phyloP scores from a whole-genome alignment of 495 filamentous ascomycete species.

The Gamarada debralockiae region DNA sequence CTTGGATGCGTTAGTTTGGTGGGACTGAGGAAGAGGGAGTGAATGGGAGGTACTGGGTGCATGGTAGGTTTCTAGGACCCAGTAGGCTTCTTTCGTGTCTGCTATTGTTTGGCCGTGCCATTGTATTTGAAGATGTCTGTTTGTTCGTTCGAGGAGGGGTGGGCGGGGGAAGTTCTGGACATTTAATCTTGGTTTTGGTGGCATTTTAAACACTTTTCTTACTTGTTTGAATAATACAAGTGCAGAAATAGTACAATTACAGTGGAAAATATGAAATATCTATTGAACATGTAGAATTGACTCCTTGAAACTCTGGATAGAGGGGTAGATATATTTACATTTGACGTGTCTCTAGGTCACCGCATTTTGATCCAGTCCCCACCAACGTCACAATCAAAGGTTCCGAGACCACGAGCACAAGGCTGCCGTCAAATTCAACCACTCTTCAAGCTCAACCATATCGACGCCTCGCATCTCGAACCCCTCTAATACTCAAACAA shows the following conservation, averaged over 20 bases:
- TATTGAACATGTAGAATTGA: not conserved
- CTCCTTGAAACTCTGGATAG: not conserved
- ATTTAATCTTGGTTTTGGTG: constrained; percentile 45
- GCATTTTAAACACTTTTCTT: constrained; percentile 22
- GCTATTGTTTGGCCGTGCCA: constrained; percentile 48
- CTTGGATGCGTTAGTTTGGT: constrained; percentile 21
- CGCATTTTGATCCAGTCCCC: not conserved
- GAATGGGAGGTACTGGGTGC: constrained; percentile 40
- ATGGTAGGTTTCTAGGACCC: constrained; percentile 58
- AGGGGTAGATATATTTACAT: not conserved
- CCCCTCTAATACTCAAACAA: not conserved
- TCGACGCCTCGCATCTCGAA: not conserved
- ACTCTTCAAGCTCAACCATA: not conserved
- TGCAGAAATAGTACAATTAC: not conserved
- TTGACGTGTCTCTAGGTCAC: not conserved
- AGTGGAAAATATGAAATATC: not conserved
- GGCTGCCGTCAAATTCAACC: not conserved
- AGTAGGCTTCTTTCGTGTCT: constrained; percentile 50
- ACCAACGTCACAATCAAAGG: no score
- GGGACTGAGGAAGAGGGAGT: constrained; percentile 9
- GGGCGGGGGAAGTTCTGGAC: constrained; percentile 56
- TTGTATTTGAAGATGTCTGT: constrained; percentile 47
- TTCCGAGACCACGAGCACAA: no score
- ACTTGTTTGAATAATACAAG: constrained; percentile 11
- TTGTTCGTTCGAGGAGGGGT: constrained; percentile 45